Evolutionary conservation across 495 filamentous ascomycete genomes (phyloP).

Genomic region (Talaromyces thailandensis): DNA sequence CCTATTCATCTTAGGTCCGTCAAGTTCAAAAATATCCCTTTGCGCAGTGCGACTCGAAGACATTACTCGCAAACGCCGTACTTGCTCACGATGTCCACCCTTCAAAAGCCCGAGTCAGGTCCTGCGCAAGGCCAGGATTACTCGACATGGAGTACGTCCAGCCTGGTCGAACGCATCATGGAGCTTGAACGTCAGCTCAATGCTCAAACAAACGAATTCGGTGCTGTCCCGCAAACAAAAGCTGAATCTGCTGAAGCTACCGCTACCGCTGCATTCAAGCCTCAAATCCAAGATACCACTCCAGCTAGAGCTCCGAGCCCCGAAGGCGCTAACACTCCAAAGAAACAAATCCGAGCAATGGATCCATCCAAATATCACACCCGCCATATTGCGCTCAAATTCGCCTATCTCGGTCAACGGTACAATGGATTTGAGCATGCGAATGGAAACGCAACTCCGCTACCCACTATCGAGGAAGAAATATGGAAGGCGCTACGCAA

Average conservation of each 20-base stretch:
- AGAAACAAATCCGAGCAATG: slow-evolving; percentile 42
- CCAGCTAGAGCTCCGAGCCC: slow-evolving; percentile 8
- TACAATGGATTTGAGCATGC: slow-evolving; percentile 92
- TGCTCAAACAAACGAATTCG: slow-evolving; percentile 32
- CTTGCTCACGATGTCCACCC: background rate
- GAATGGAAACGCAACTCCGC: slow-evolving; percentile 49
- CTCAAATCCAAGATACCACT: slow-evolving; percentile 6
- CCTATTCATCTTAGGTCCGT: background rate
- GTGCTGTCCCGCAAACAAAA: slow-evolving; percentile 11
- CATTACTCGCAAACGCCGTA: background rate
- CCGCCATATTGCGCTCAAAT: slow-evolving; percentile 79
- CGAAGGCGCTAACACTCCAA: slow-evolving; percentile 12
- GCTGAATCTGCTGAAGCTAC: background rate
- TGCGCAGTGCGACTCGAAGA: background rate
- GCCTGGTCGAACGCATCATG: slow-evolving; percentile 55
- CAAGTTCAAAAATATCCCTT: background rate
- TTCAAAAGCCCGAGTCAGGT: background rate
- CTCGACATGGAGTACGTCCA: slow-evolving; percentile 54
- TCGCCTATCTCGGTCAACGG: slow-evolving; percentile 82
- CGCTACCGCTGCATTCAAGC: slow-evolving; percentile 8
- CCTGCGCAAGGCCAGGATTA: slow-evolving; percentile 26
- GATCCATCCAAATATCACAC: slow-evolving; percentile 76
- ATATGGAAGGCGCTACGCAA: slow-evolving; percentile 83
- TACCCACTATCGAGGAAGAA: slow-evolving; percentile 82
- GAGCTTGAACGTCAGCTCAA: slow-evolving; percentile 55